Conservation (phyloP, 345 rosid genomes). For the Eutrema japonicum region DNA sequence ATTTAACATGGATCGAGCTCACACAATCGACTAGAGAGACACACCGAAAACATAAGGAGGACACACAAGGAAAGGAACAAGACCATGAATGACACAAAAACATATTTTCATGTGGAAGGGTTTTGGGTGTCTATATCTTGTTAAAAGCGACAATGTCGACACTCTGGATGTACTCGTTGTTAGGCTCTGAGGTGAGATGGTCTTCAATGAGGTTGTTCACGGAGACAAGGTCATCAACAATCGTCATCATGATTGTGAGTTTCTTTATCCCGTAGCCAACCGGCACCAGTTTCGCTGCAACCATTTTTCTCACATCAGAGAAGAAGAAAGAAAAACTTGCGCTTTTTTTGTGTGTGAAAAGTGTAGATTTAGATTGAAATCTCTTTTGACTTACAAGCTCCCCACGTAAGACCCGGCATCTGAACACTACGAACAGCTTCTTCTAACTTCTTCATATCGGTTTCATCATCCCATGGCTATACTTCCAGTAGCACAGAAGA, state of each 20-base stretch:
- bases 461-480: constrained; percentile 98
- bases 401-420: constrained; percentile 89
- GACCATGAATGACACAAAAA: not conserved
- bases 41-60: not conserved
- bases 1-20: not conserved
- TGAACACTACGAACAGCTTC: constrained; percentile 73
- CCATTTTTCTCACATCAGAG: constrained; percentile 7
- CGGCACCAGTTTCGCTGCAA: constrained; percentile 76
- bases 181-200: constrained; percentile 70
- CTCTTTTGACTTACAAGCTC: constrained; percentile 70
- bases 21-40: not conserved
- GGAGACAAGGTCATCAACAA: constrained; percentile 88
- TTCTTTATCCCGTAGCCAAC: constrained; percentile 94
- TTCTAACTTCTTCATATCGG: constrained; percentile 97
- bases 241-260: constrained; percentile 80
- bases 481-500: constrained; percentile 86
- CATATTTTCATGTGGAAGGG: not conserved
- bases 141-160: constrained; percentile 96
- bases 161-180: constrained; percentile 76
- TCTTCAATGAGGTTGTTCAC: constrained; percentile 82
- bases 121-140: constrained; percentile 60
- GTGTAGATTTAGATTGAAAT: not conserved
- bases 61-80: constrained; percentile 18
- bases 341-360: not conserved
- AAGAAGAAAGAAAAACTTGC: not conserved